A percentile compares a stretch with the other conserved stretches of the same genome.
These are phyloP conservation scores for Chrysopogon serrulatus DNA, from an alignment of 176 grass and related monocot species.

Conservation along the genomic window DNA sequence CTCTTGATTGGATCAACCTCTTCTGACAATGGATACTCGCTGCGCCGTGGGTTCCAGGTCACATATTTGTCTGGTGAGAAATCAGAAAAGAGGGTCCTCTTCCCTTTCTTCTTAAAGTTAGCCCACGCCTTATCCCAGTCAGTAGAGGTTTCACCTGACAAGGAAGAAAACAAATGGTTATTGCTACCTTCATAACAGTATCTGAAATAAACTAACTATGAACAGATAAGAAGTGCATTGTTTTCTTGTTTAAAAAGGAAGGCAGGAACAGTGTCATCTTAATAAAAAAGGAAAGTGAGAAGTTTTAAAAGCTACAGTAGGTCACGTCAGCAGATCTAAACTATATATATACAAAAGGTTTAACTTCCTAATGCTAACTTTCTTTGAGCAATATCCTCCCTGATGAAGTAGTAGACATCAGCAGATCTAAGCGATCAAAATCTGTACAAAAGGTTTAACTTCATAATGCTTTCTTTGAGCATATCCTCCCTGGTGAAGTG, in stretches of 20 bases:
- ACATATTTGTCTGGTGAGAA: slow-evolving; percentile 86
- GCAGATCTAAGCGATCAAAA: not conserved
- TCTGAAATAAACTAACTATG: too few species aligned
- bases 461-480: not conserved
- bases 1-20: slow-evolving; percentile 93
- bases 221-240: not conserved
- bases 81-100: slow-evolving; percentile 72
- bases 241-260: not conserved
- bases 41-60: slow-evolving; percentile 47
- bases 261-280: not conserved
- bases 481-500: not conserved
- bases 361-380: slow-evolving; percentile 19
- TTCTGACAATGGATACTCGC: slow-evolving; percentile 81
- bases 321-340: not conserved
- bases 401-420: not conserved
- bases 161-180: not conserved
- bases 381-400: not conserved
- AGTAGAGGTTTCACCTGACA: slow-evolving; percentile 63
- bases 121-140: slow-evolving; percentile 97
- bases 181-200: not conserved
- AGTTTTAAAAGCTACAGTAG: not conserved
- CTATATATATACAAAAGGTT: slow-evolving; percentile 26
- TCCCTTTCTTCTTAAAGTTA: slow-evolving; percentile 69
- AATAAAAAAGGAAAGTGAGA: not conserved
- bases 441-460: not conserved